phyloP scores from a whole-genome alignment of 2,329 filamentous ascomycete genomes.

The Pseudonectria buxi region DNA sequence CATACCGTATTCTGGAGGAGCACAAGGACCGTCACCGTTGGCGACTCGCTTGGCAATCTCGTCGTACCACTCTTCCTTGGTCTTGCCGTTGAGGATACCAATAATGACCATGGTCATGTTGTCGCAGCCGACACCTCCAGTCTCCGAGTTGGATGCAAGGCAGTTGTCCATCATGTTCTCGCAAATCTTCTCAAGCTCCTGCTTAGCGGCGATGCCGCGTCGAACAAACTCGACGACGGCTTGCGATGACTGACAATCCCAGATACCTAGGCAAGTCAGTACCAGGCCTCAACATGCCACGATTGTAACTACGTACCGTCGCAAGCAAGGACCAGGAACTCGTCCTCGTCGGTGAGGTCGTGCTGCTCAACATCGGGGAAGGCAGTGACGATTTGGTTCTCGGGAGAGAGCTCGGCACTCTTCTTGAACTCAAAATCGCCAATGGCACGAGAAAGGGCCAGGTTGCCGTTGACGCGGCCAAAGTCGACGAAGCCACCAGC shows the following conservation, averaged over 20 bases:
- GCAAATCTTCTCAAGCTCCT: slow-evolving; percentile 89
- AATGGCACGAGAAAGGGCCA: slow-evolving; percentile 92
- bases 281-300: slow-evolving; percentile 2
- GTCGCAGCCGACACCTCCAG: slow-evolving; percentile 94
- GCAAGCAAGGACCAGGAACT: slow-evolving; percentile 89
- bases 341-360: slow-evolving; percentile 85
- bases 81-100: slow-evolving; percentile 82
- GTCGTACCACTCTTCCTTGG: slow-evolving; percentile 97
- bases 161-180: slow-evolving; percentile 99
- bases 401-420: slow-evolving; percentile 91
- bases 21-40: slow-evolving; percentile 94
- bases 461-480: slow-evolving; percentile 94
- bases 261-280: slow-evolving; percentile 65
- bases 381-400: slow-evolving; percentile 96
- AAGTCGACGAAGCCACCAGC: slow-evolving; percentile 98
- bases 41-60: slow-evolving; percentile 89
- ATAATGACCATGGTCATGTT: slow-evolving; percentile 99
- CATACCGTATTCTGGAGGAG: slow-evolving; percentile 99
- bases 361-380: slow-evolving; percentile 92
- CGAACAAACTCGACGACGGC: slow-evolving; percentile 95
- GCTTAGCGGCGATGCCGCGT: slow-evolving; percentile 92
- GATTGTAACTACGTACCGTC: slow-evolving; percentile 58
- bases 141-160: slow-evolving; percentile 94
- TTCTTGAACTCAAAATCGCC: slow-evolving; percentile 99
- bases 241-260: slow-evolving; percentile 98